Evolutionary conservation across 2,329 filamentous ascomycete genomes (phyloP).

Genomic region (Didymellaceae sp.): DNA sequence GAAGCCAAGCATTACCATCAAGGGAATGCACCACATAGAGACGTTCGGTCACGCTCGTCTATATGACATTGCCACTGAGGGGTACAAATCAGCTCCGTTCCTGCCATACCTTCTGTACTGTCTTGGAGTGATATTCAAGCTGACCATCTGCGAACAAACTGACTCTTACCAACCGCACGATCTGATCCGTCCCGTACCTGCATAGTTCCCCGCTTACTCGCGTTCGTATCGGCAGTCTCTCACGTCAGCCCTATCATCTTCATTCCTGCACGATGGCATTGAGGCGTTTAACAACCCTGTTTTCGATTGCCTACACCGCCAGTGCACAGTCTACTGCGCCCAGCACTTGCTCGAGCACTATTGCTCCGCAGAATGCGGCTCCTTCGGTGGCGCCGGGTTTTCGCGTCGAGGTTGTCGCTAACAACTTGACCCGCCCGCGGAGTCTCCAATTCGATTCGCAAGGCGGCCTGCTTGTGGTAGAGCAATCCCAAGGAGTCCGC

Average conservation of each 20-base stretch:
- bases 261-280: slow-evolving; percentile 24
- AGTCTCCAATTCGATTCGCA: slow-evolving; percentile 56
- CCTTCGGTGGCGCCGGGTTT: slow-evolving; percentile 54
- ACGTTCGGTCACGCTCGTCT: slow-evolving; percentile 10
- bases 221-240: slow-evolving; percentile 7
- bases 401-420: slow-evolving; percentile 54
- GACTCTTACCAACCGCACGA: slow-evolving; percentile 2
- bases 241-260: slow-evolving; percentile 22
- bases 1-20: slow-evolving; percentile 27
- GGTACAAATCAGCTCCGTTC: slow-evolving; percentile 21
- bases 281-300: slow-evolving; percentile 36
- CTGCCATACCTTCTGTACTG: slow-evolving; percentile 3
- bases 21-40: slow-evolving; percentile 21
- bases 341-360: slow-evolving; percentile 42
- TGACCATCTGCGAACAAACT: slow-evolving; percentile 1
- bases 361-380: slow-evolving; percentile 46
- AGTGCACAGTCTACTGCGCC: slow-evolving; percentile 30
- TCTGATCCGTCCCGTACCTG: slow-evolving; percentile 16
- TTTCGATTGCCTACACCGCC: slow-evolving; percentile 29
- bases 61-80: slow-evolving; percentile 24
- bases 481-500: slow-evolving; percentile 50
- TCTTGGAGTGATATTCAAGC: slow-evolving; percentile 1
- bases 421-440: slow-evolving; percentile 53
- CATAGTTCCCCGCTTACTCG: slow-evolving; percentile 12
- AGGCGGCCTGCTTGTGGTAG: slow-evolving; percentile 58